Evolutionary conservation across 2,329 filamentous ascomycete species (phyloP).

Genomic region (Pseudogymnoascus sp.): DNA sequence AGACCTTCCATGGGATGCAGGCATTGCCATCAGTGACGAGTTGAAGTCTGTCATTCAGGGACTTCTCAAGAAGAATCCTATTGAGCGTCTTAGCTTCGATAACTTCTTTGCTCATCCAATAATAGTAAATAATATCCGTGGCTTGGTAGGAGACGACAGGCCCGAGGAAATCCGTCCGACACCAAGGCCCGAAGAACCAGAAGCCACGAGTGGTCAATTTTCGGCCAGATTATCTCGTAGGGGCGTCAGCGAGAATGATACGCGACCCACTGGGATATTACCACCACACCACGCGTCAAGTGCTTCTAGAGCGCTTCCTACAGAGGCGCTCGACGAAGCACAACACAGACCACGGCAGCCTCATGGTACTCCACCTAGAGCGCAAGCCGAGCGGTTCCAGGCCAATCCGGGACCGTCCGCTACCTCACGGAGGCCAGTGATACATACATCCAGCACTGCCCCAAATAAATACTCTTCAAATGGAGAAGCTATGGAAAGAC

Average conservation of each 20-base stretch:
- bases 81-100: conserved; percentile 77
- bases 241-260: conserved; percentile 12
- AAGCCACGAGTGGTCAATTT: conserved; percentile 16
- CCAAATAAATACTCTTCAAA: conserved; percentile 34
- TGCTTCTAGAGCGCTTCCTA: neutral
- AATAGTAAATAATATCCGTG: conserved; percentile 68
- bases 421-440: conserved; percentile 15
- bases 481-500: conserved; percentile 27
- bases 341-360: conserved; percentile 14
- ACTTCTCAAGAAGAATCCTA: conserved; percentile 76
- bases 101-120: conserved; percentile 73
- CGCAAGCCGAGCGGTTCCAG: conserved; percentile 3
- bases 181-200: conserved; percentile 15
- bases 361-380: conserved; percentile 18
- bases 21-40: conserved; percentile 53
- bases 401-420: neutral
- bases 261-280: conserved; percentile 11
- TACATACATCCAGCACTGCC: conserved; percentile 40
- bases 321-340: conserved; percentile 13
- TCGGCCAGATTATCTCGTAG: conserved; percentile 19
- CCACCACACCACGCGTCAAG: neutral
- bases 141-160: conserved; percentile 69
- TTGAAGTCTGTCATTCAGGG: conserved; percentile 74
- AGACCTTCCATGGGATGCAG: conserved; percentile 70
- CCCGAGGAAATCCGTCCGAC: conserved; percentile 21